Conservation (phyloP, 2,329 filamentous ascomycete genomes). For the Bretziella fagacearum region DNA sequence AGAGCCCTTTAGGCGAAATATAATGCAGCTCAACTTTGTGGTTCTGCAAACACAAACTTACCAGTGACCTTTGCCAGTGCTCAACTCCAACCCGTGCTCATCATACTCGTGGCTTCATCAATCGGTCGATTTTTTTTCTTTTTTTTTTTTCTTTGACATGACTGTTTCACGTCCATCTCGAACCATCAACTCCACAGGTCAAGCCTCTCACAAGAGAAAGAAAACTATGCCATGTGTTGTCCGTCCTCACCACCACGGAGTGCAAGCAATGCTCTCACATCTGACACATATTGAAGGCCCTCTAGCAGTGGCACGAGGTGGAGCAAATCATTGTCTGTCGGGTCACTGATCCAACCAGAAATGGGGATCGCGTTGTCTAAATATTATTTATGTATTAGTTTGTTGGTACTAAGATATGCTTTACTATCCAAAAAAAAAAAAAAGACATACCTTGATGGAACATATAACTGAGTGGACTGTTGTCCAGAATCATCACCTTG, state of each 20-base stretch:
- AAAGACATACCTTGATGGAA: slow-evolving; percentile 77
- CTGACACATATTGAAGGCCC: slow-evolving; percentile 88
- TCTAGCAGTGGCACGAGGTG: slow-evolving; percentile 86
- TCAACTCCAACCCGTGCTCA: not conserved
- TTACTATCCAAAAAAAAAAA: not conserved
- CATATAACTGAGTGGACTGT: slow-evolving; percentile 94
- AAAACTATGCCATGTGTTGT: slow-evolving; percentile 33
- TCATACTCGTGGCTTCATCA: slow-evolving; percentile 1
- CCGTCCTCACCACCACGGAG: slow-evolving; percentile 72
- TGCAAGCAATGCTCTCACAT: slow-evolving; percentile 79
- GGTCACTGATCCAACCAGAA: slow-evolving; percentile 98
- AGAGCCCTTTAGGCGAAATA: too few species aligned
- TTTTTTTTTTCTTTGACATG: slow-evolving; percentile 5
- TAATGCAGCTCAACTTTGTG: too few species aligned
- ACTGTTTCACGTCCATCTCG: slow-evolving; percentile 6
- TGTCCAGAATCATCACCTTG: slow-evolving; percentile 97
- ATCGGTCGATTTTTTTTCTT: too few species aligned
- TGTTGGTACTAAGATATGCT: slow-evolving; percentile 5
- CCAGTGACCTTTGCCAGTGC: too few species aligned
- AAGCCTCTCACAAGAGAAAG: not conserved
- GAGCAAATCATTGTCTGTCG: slow-evolving; percentile 86
- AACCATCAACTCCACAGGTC: not conserved
- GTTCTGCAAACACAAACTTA: too few species aligned
- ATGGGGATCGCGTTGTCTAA: slow-evolving; percentile 97
- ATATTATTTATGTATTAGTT: slow-evolving; percentile 2